A percentile compares a stretch with the other conserved stretches of the same genome.
Evolutionary conservation across 306 rosid species (phyloP).

Genomic region (Vigna radiata): DNA sequence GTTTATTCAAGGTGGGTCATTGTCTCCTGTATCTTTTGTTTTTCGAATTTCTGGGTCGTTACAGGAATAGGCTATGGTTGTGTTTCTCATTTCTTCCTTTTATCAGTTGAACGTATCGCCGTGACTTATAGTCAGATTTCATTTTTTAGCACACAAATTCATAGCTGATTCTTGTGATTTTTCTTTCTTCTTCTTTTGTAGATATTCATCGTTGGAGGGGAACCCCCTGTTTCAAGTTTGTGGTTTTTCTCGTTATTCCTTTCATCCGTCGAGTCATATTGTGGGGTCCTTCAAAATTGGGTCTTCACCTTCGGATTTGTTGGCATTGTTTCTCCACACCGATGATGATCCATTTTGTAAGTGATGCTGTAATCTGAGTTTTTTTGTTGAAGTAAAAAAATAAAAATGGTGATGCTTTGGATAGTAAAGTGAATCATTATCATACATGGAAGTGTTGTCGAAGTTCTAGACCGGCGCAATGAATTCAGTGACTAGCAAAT

Average conservation of each 20-base stretch:
- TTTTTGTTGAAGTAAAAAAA: neutral
- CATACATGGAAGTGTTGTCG: constrained; percentile 52
- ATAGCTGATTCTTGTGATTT: constrained; percentile 22
- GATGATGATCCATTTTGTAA: constrained; percentile 21
- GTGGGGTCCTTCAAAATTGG: constrained; percentile 24
- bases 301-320: neutral
- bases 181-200: constrained; percentile 15
- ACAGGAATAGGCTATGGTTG: constrained; percentile 3
- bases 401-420: neutral
- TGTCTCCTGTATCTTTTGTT: constrained; percentile 10
- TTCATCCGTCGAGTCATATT: neutral
- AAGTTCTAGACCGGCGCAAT: constrained; percentile 45
- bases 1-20: constrained; percentile 27
- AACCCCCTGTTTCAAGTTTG: constrained; percentile 28
- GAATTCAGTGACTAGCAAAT: constrained; percentile 63
- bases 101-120: neutral
- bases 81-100: constrained; percentile 2
- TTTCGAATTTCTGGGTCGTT: constrained; percentile 17
- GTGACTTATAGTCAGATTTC: neutral
- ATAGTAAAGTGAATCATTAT: constrained; percentile 19
- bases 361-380: neutral
- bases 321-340: constrained; percentile 6
- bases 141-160: constrained; percentile 19
- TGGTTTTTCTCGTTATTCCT: constrained; percentile 2
- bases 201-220: constrained; percentile 21